Evolutionary conservation across 495 filamentous ascomycete genomes (phyloP).

Genomic region (Annulohypoxylon stygium): DNA sequence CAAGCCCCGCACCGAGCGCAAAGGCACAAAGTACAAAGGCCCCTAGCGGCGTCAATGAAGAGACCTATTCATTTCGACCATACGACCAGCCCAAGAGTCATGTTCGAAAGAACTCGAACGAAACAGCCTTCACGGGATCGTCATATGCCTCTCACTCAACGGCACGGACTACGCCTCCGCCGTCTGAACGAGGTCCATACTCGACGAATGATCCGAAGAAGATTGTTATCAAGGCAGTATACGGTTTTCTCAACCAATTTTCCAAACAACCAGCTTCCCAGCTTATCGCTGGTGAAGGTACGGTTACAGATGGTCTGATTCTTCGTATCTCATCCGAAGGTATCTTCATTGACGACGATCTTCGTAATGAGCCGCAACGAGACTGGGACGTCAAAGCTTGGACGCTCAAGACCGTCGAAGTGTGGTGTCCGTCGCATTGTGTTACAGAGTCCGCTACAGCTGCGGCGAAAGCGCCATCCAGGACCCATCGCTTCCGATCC

Average conservation of each 20-base stretch:
- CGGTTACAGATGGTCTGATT: conserved; percentile 85
- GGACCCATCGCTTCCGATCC: conserved; percentile 48
- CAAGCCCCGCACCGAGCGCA: conserved; percentile 10
- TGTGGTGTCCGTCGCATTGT: conserved; percentile 78
- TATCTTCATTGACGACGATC: conserved; percentile 95
- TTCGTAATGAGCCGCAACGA: conserved; percentile 84
- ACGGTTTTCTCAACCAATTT: conserved; percentile 86
- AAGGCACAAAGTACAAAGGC: conserved; percentile 63
- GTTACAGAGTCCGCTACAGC: conserved; percentile 46
- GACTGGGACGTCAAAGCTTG: conserved; percentile 99
- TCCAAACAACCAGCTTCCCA: conserved; percentile 83
- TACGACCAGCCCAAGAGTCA: conserved; percentile 79
- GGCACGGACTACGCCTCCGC: conserved; percentile 86
- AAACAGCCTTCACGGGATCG: conserved; percentile 82
- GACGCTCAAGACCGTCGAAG: conserved; percentile 92
- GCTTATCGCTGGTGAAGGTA: conserved; percentile 76
- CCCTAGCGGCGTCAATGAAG: conserved; percentile 71
- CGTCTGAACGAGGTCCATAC: conserved; percentile 79
- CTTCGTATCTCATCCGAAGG: conserved; percentile 88
- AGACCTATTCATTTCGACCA: conserved; percentile 82
- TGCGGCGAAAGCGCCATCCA: conserved; percentile 57
- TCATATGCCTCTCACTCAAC: conserved; percentile 88
- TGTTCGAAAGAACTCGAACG: conserved; percentile 66
- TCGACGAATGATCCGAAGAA: conserved; percentile 91
- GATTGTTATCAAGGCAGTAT: conserved; percentile 93